Base-by-base conservation (phyloP, 148 eudicot genomes). In the Drosera capensis region DNA sequence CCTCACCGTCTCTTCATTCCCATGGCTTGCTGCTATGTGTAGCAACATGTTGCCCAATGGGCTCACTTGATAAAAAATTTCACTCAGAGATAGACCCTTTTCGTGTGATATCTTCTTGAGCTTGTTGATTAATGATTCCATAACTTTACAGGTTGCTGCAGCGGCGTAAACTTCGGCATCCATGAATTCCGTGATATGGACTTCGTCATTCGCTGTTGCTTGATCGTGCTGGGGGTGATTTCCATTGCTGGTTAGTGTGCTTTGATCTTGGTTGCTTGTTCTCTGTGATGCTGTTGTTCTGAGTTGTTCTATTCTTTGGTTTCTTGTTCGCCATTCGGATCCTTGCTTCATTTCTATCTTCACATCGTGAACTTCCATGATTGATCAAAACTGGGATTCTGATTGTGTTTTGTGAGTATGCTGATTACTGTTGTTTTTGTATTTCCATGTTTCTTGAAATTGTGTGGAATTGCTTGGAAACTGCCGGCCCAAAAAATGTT, bases 21-120 rank as follows among this genome's bases (percentile, higher is more conserved):
- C 23, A 3, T 25, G 50, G 42, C 40, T 50, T 7, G 62, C 51
- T 21, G 62, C 61, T 30, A 63, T 31, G 23, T 63, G 68, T 23
- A 56, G 52, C 20, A 63, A 49, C 3, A 57, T 63, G 56, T 45
- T 63, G 31, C 43, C 57, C 31, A 46, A 47, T 14, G 68, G 68
- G 24, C 47, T 40, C 15, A 40, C 19, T 40, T 40, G 43, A 9
- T 40, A 1, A 21, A 40, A 3, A 40, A 40, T 3, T 3, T 34
- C 38, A 34, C n/a, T 8, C 4, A 34, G 13, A 3, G 38, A 2
- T 2, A 34, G 38, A 8, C 38, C n/a, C 38, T 34, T 34, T 14
- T 34, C 38, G 2, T 2, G 2, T 11, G 38, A 34, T 2, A 34
- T 14, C n/a, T 14, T 13, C 38, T 34, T 14, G n/a, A 34, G 38